A percentile compares a stretch with the other conserved stretches of the same genome.
phyloP scores from a whole-genome alignment of 352 stramenopile genomes.

The Phytophthora lateralis region DNA sequence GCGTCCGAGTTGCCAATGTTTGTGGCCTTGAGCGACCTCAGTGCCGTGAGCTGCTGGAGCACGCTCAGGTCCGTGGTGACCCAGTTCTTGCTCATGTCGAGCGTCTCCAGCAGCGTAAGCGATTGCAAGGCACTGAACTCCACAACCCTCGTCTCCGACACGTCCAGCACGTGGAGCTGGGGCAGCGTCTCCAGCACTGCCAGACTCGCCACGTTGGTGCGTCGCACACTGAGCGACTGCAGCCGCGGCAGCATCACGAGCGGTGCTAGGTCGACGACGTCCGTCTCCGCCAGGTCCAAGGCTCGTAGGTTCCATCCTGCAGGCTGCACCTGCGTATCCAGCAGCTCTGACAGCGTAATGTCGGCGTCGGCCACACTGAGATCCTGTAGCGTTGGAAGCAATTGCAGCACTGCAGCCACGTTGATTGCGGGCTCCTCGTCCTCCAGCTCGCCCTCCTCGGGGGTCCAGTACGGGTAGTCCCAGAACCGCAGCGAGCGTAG shows the following conservation, averaged over 20 bases:
- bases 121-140: slow-evolving; percentile 38
- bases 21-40: slow-evolving; percentile 43
- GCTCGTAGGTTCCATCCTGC: slow-evolving; percentile 19
- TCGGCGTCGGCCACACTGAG: slow-evolving; percentile 44
- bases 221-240: slow-evolving; percentile 40
- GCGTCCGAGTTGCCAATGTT: slow-evolving; percentile 42
- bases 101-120: slow-evolving; percentile 33
- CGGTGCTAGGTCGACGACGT: slow-evolving; percentile 39
- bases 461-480: slow-evolving; percentile 46
- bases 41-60: slow-evolving; percentile 31
- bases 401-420: slow-evolving; percentile 37
- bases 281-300: slow-evolving; percentile 42
- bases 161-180: slow-evolving; percentile 39
- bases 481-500: slow-evolving; percentile 45
- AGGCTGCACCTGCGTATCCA: slow-evolving; percentile 3
- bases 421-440: slow-evolving; percentile 44
- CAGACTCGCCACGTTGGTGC: slow-evolving; percentile 41
- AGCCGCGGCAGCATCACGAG: slow-evolving; percentile 34
- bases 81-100: slow-evolving; percentile 59
- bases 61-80: slow-evolving; percentile 37
- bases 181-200: slow-evolving; percentile 33
- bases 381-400: slow-evolving; percentile 40
- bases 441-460: slow-evolving; percentile 20
- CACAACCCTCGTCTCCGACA: slow-evolving; percentile 48
- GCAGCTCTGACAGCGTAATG: slow-evolving; percentile 34